phyloP scores from a whole-genome alignment of 164 flowering plant species.

The Stephania yunnanensis region DNA sequence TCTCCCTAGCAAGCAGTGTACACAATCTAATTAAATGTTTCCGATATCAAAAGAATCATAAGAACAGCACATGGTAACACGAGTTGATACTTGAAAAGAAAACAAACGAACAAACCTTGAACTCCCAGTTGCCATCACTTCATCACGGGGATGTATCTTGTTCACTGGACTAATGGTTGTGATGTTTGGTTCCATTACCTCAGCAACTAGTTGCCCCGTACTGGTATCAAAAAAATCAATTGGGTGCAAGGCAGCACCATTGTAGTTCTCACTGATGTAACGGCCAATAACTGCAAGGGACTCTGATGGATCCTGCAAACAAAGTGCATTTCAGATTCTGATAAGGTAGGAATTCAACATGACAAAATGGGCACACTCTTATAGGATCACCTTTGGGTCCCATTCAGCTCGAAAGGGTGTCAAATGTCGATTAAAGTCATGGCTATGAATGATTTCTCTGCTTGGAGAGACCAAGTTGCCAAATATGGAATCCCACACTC shows the following conservation, averaged over 20 bases:
- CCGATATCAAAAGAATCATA: not conserved
- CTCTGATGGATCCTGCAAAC: slow-evolving; percentile 76
- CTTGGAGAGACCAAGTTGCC: slow-evolving; percentile 77
- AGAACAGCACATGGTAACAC: too few relatives aligned
- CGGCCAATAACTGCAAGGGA: slow-evolving; percentile 92
- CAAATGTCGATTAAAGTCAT: slow-evolving; percentile 84
- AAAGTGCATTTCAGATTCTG: not conserved
- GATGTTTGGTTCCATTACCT: slow-evolving; percentile 82
- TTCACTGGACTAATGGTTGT: slow-evolving; percentile 88
- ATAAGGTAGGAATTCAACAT: not conserved
- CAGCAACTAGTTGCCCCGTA: slow-evolving; percentile 84
- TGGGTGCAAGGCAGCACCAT: slow-evolving; percentile 89
- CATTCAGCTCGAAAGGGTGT: slow-evolving; percentile 93
- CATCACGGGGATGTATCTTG: slow-evolving; percentile 93
- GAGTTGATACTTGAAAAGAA: not conserved
- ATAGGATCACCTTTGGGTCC: slow-evolving; percentile 80
- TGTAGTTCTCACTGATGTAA: slow-evolving; percentile 88
- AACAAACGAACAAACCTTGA: slow-evolving; percentile 52
- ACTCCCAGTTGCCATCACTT: slow-evolving; percentile 84
- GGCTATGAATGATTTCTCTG: slow-evolving; percentile 90
- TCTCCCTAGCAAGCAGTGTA: too few relatives aligned
- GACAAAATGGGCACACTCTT: not conserved
- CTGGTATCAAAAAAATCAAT: slow-evolving; percentile 84
- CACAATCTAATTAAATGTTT: not conserved
- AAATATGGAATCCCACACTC: slow-evolving; percentile 86